phyloP scores from a whole-genome alignment of 306 rosid genomes.

The Luffa acutangula region DNA sequence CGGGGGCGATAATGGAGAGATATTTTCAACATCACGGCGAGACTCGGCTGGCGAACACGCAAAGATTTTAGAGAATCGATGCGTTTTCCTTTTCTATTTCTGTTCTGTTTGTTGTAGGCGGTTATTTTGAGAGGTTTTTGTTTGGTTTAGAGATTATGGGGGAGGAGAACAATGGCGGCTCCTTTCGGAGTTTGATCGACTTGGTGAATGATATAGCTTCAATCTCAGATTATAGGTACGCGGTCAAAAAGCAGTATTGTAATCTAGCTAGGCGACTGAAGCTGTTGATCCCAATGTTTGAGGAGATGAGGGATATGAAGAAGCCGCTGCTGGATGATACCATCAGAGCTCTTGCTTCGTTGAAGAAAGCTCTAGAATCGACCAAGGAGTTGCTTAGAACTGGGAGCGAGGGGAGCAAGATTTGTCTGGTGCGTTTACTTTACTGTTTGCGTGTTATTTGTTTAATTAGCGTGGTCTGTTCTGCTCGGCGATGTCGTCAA shows the following conservation, averaged over 20 bases:
- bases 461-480: not conserved
- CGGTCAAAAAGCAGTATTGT: constrained; percentile 76
- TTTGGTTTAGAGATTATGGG: constrained; percentile 33
- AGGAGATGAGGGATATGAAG: constrained; percentile 68
- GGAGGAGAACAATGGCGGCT: constrained; percentile 37
- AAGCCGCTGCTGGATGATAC: constrained; percentile 29
- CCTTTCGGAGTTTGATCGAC: constrained; percentile 36
- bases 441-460: not conserved
- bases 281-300: constrained; percentile 80
- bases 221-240: constrained; percentile 63
- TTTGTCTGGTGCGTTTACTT: constrained; percentile 54
- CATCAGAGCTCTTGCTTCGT: constrained; percentile 36
- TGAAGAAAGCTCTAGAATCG: constrained; percentile 53
- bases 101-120: not conserved
- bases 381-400: constrained; percentile 58
- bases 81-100: not conserved
- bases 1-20: not conserved
- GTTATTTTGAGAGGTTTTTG: not conserved
- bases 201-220: constrained; percentile 49
- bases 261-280: constrained; percentile 77
- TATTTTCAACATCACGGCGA: not conserved
- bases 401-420: constrained; percentile 78
- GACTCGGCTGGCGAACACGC: not conserved
- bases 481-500: not conserved
- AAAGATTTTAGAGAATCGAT: not conserved